A percentile compares a stretch with the other conserved stretches of the same genome.
phyloP scores from a whole-genome alignment of 345 rosid species.

The Aurinia saxatilis region DNA sequence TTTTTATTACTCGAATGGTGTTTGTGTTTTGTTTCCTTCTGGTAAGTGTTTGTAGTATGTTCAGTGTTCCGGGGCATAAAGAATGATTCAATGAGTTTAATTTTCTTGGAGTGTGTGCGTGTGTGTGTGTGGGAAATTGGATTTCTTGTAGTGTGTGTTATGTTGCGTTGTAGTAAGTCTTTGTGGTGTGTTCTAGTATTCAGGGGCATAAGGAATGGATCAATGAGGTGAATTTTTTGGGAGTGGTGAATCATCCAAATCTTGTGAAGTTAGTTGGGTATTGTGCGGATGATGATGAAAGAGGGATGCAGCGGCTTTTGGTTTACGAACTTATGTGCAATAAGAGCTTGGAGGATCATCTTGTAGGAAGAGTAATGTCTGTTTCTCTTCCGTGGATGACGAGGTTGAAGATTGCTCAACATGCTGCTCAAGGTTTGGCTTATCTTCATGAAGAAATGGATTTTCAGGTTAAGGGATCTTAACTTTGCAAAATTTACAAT shows the following conservation, averaged over 20 bases:
- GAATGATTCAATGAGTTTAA: too few relatives aligned
- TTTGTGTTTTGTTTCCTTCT: neutral
- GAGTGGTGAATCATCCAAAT: slow-evolving; percentile 89
- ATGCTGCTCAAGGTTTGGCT: slow-evolving; percentile 91
- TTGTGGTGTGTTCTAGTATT: slow-evolving; percentile 43
- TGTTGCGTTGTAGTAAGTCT: slow-evolving; percentile 19
- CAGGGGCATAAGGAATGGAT: slow-evolving; percentile 99
- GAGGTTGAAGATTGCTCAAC: slow-evolving; percentile 73
- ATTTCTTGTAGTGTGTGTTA: neutral
- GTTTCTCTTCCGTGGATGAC: slow-evolving; percentile 59
- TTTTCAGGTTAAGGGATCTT: slow-evolving; percentile 46
- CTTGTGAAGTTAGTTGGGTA: slow-evolving; percentile 87
- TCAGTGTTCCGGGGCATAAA: slow-evolving; percentile 15
- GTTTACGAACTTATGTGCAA: slow-evolving; percentile 87
- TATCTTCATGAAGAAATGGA: slow-evolving; percentile 97
- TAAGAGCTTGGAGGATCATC: slow-evolving; percentile 88
- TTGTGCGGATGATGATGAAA: slow-evolving; percentile 88
- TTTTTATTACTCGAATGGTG: too few relatives aligned
- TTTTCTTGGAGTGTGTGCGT: too few relatives aligned
- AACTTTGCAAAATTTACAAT: neutral
- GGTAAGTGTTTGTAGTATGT: slow-evolving; percentile 25
- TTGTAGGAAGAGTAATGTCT: slow-evolving; percentile 42
- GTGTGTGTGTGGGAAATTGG: neutral
- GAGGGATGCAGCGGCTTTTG: slow-evolving; percentile 87
- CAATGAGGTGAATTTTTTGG: slow-evolving; percentile 87